These are phyloP conservation scores for Trametes sanguinea DNA, from an alignment of 768 basidiomycete genomes.

Conservation along the genomic window DNA sequence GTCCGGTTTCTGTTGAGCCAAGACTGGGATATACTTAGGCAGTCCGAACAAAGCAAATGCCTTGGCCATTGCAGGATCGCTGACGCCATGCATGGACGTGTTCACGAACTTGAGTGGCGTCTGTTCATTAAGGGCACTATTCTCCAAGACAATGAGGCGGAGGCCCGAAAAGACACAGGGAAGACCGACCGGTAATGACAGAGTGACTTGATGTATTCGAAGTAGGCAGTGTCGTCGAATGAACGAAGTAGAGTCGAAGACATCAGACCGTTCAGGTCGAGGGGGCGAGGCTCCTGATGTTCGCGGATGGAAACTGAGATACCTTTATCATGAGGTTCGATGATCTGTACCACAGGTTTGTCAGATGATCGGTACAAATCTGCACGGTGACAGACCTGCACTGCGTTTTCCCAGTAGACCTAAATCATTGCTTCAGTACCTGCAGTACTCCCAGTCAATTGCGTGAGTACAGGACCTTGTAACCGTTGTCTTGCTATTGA, in stretches of 20 bases:
- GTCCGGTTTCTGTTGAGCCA: constrained; percentile 70
- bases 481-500: constrained; percentile 79
- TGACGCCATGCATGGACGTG: constrained; percentile 91
- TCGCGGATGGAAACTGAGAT: constrained; percentile 66
- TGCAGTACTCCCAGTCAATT: not conserved
- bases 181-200: constrained; percentile 6
- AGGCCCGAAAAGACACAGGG: not conserved
- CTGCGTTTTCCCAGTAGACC: constrained; percentile 91
- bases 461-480: constrained; percentile 56
- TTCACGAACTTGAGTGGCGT: constrained; percentile 67
- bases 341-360: constrained; percentile 55
- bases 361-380: constrained; percentile 1
- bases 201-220: constrained; percentile 15
- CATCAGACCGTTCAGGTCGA: constrained; percentile 39
- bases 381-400: constrained; percentile 53
- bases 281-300: constrained; percentile 58
- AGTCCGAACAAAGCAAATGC: constrained; percentile 66
- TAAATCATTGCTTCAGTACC: constrained; percentile 28
- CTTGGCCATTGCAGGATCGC: constrained; percentile 58
- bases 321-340: constrained; percentile 78
- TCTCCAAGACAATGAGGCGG: not conserved
- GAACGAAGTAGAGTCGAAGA: constrained; percentile 35
- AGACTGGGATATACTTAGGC: constrained; percentile 57
- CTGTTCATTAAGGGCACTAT: constrained; percentile 35
- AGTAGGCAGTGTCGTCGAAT: constrained; percentile 2